Conservation (phyloP, 2,329 filamentous ascomycete genomes). For the Diaporthe citrichinensis region DNA sequence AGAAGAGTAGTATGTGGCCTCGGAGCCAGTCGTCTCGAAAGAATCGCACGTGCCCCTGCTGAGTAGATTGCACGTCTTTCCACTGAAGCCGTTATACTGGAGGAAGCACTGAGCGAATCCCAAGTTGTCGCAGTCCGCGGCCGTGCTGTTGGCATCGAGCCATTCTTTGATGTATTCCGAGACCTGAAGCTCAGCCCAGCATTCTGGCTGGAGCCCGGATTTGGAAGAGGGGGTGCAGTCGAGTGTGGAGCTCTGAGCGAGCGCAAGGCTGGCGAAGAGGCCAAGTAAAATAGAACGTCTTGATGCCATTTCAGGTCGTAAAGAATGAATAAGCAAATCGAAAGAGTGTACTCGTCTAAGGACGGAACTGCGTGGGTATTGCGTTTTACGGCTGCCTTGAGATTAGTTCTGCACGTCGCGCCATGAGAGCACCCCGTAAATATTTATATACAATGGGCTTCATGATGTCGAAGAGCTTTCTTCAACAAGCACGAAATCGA, state of each 20-base stretch:
- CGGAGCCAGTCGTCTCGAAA: conserved; percentile 38
- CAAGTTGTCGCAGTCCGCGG: conserved; percentile 45
- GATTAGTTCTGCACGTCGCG: not conserved
- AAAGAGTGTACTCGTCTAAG: not conserved
- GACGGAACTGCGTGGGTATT: not conserved
- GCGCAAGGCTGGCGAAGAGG: conserved; percentile 3
- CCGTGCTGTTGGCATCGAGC: conserved; percentile 46
- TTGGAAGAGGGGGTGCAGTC: conserved; percentile 12
- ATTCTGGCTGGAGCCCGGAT: conserved; percentile 45
- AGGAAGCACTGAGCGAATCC: conserved; percentile 49
- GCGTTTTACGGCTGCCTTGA: not conserved
- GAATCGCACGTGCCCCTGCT: conserved; percentile 47
- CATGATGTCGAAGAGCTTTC: not conserved
- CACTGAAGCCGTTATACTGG: conserved; percentile 47
- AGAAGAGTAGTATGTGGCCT: conserved; percentile 42
- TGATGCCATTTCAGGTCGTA: not conserved
- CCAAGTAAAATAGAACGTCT: not conserved
- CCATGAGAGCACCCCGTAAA: not conserved
- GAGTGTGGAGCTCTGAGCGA: not conserved
- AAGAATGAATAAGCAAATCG: not conserved
- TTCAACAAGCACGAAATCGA: not conserved
- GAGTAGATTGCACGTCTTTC: conserved; percentile 47
- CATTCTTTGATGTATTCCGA: conserved; percentile 46
- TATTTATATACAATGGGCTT: not conserved
- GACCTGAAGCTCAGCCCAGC: conserved; percentile 45